Conservation (phyloP, 108 stramenopile species). For the Fragilaria crotonensis region DNA sequence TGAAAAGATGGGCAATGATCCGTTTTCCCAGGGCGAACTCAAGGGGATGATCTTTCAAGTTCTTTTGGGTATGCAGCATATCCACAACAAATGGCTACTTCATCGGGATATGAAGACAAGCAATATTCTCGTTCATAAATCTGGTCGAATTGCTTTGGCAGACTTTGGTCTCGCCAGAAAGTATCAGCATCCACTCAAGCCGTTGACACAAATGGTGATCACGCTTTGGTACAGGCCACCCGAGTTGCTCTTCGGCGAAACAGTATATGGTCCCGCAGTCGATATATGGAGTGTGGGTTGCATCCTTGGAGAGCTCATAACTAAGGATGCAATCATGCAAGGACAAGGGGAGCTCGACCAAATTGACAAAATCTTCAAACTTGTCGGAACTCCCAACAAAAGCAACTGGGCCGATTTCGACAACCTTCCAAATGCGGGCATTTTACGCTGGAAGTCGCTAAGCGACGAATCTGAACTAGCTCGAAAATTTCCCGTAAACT, state of each 20-base stretch:
- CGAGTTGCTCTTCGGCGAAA: constrained; percentile 84
- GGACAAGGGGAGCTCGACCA: constrained; percentile 95
- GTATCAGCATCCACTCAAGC: constrained; percentile 46
- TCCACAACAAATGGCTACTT: constrained; percentile 75
- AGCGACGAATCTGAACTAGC: constrained; percentile 29
- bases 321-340: constrained; percentile 84
- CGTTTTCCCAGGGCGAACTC: constrained; percentile 63
- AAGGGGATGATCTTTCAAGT: constrained; percentile 82
- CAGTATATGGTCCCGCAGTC: constrained; percentile 72
- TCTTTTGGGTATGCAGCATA: constrained; percentile 59
- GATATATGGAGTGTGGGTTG: constrained; percentile 97
- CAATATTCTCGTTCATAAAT: constrained; percentile 81
- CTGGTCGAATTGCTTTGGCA: constrained; percentile 74
- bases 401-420: constrained; percentile 73
- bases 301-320: constrained; percentile 94
- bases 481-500: constrained; percentile 57
- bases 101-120: constrained; percentile 91
- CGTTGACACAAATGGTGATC: constrained; percentile 82
- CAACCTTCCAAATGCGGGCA: constrained; percentile 54
- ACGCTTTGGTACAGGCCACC: constrained; percentile 91
- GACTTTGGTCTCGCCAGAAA: constrained; percentile 91
- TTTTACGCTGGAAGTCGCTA: constrained; percentile 72
- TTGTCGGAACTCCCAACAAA: constrained; percentile 82
- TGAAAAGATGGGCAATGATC: constrained; percentile 33
- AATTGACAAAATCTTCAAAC: constrained; percentile 88